phyloP scores from a whole-genome alignment of 139 green algal species.

The Yamagishiella unicocca region DNA sequence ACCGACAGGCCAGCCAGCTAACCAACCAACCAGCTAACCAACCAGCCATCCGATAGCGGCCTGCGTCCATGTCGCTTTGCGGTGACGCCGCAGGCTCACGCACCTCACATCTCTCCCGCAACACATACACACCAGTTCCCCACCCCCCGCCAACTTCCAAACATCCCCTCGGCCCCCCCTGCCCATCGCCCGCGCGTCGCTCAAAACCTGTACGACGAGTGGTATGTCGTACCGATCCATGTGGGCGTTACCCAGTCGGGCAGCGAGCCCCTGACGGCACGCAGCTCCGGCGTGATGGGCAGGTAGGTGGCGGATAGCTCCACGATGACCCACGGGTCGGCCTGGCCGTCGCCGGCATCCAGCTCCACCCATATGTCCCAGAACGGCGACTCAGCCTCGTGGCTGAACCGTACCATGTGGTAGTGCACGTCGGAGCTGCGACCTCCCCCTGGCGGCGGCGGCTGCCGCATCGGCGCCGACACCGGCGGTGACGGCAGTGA shows the following conservation, averaged over 20 bases:
- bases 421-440: background rate
- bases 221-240: constrained; percentile 39
- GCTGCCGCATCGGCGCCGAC: background rate
- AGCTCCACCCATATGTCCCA: constrained; percentile 32
- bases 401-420: constrained; percentile 42
- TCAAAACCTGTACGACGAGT: constrained; percentile 20
- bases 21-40: too few species aligned
- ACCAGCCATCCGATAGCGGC: too few species aligned
- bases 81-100: too few species aligned
- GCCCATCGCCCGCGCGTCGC: too few species aligned
- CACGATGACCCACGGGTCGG: constrained; percentile 31
- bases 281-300: constrained; percentile 1
- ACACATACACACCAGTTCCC: too few species aligned
- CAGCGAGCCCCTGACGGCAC: background rate
- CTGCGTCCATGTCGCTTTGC: too few species aligned
- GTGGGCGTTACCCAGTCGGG: constrained; percentile 22
- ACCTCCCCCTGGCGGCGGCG: background rate
- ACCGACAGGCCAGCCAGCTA: too few species aligned
- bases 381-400: background rate
- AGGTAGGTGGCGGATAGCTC: constrained; percentile 38
- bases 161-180: too few species aligned
- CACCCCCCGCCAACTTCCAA: too few species aligned
- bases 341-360: background rate
- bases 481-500: constrained; percentile 20
- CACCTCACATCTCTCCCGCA: too few species aligned